Conservation (phyloP, 2,329 filamentous ascomycete genomes). For the Ceratocystis cacaofunesta region DNA sequence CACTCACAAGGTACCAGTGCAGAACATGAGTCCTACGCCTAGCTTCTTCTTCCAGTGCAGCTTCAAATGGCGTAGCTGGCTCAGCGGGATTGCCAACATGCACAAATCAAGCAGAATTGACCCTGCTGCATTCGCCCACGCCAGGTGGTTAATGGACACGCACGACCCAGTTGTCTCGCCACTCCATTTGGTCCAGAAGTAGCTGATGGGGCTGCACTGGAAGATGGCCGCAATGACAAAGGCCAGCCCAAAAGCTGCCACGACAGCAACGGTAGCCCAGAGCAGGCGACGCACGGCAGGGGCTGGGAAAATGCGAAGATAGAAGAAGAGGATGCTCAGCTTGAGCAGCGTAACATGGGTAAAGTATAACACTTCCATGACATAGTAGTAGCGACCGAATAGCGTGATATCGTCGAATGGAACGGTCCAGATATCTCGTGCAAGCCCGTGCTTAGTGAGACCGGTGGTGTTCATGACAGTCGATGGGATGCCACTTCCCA, state of each 20-base stretch:
- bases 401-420: conserved; percentile 26
- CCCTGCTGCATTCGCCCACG: conserved; percentile 33
- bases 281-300: conserved; percentile 25
- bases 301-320: conserved; percentile 34
- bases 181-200: conserved; percentile 39
- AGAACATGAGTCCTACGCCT: conserved; percentile 31
- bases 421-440: conserved; percentile 34
- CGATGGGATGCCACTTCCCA: conserved; percentile 22
- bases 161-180: conserved; percentile 31
- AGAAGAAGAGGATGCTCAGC: conserved; percentile 35
- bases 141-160: conserved; percentile 30
- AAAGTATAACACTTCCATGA: conserved; percentile 30
- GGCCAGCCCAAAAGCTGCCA: conserved; percentile 24
- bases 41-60: conserved; percentile 32
- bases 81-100: conserved; percentile 34
- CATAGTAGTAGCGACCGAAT: conserved; percentile 28
- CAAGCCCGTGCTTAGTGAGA: conserved; percentile 26
- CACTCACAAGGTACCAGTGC: conserved; percentile 28
- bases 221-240: conserved; percentile 30
- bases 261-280: conserved; percentile 27
- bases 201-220: conserved; percentile 33
- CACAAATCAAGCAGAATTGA: conserved; percentile 35
- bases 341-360: conserved; percentile 30
- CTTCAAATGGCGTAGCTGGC: conserved; percentile 26
- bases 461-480: conserved; percentile 23